Evolutionary conservation across 768 basidiomycete genomes (phyloP).

Genomic region (Hysterangium stoloniferum): DNA sequence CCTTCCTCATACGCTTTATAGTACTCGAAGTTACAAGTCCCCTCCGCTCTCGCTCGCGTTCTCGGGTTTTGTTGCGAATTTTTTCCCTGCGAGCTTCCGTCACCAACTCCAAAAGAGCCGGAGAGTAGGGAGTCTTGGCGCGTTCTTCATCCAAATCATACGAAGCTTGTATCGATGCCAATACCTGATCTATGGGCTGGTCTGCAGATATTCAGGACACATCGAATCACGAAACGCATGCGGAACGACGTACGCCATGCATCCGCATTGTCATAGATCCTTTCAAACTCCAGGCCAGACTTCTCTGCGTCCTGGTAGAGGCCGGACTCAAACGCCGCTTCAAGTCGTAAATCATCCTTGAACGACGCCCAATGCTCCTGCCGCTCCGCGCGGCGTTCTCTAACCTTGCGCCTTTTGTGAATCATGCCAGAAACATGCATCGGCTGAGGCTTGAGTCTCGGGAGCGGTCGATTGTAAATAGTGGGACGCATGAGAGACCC

Average conservation of each 20-base stretch:
- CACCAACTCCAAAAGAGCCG: conserved; percentile 40
- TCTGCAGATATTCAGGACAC: conserved; percentile 21
- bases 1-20: conserved; percentile 37
- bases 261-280: conserved; percentile 17
- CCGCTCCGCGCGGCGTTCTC: conserved; percentile 38
- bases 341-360: conserved; percentile 28
- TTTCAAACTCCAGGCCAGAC: conserved; percentile 10
- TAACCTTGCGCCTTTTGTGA: conserved; percentile 33
- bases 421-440: conserved; percentile 65
- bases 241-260: conserved; percentile 36
- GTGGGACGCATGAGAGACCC: conserved; percentile 63
- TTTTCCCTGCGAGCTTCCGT: conserved; percentile 52
- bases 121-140: conserved; percentile 34
- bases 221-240: not conserved
- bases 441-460: conserved; percentile 77
- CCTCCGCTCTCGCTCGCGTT: conserved; percentile 48
- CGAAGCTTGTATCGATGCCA: conserved; percentile 25
- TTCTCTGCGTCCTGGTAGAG: conserved; percentile 6
- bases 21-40: conserved; percentile 53
- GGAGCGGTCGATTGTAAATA: conserved; percentile 59
- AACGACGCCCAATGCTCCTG: conserved; percentile 26
- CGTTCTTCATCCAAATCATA: conserved; percentile 38
- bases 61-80: conserved; percentile 57
- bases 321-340: conserved; percentile 31
- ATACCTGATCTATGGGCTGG: conserved; percentile 28